A percentile compares a stretch with the other conserved stretches of the same genome.
These are phyloP conservation scores for Claviceps purpurea DNA, from an alignment of 2,329 filamentous ascomycete genomes.

Conservation along the genomic window DNA sequence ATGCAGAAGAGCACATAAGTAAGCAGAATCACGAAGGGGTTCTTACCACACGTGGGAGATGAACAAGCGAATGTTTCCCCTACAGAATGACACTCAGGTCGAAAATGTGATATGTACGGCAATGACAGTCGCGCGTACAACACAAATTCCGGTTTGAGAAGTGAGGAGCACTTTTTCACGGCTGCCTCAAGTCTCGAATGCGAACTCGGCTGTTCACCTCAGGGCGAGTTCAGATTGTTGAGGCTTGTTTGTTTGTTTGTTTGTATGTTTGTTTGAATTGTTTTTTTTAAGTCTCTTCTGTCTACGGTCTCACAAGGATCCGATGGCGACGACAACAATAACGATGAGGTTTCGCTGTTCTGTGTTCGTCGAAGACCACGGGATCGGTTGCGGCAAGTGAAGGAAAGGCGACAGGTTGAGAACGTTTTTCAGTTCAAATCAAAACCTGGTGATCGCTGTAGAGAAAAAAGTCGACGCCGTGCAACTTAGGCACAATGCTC, in stretches of 20 bases:
- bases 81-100: conserved; percentile 28
- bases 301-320: conserved; percentile 25
- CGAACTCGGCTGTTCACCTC: conserved; percentile 15
- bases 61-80: conserved; percentile 98
- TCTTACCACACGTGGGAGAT: conserved; percentile 70
- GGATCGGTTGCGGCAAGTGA: conserved; percentile 20
- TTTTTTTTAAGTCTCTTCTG: conserved; percentile 14
- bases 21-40: not conserved
- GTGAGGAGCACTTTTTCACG: not conserved
- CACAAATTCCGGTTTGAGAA: conserved; percentile 1
- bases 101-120: conserved; percentile 9
- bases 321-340: conserved; percentile 17
- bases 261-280: conserved; percentile 5
- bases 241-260: conserved; percentile 2
- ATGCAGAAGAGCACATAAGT: not conserved
- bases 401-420: conserved; percentile 18
- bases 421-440: conserved; percentile 30
- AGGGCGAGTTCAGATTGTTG: conserved; percentile 15
- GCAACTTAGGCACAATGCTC: conserved; percentile 7
- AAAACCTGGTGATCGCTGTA: conserved; percentile 16
- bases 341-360: conserved; percentile 20
- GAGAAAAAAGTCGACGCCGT: conserved; percentile 15
- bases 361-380: conserved; percentile 22
- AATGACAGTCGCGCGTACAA: conserved; percentile 10
- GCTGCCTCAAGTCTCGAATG: conserved; percentile 3